These are phyloP conservation scores for Zarea fungicola DNA, from an alignment of 2,329 filamentous ascomycete species.

Conservation along the genomic window DNA sequence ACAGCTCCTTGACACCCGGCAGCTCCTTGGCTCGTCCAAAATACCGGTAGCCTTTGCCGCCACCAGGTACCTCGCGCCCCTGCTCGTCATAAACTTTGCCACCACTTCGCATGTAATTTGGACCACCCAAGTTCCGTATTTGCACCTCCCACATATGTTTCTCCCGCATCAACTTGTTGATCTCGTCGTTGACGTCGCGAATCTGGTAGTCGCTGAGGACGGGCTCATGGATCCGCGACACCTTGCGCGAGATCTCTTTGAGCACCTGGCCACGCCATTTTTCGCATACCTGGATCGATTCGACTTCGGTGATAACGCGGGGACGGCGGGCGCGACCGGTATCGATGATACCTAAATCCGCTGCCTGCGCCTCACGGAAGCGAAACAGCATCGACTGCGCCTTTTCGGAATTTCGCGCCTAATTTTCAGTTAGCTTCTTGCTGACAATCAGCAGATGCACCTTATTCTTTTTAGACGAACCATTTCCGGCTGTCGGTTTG, in stretches of 20 bases:
- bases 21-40: conserved; percentile 87
- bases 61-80: conserved; percentile 64
- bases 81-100: conserved; percentile 69
- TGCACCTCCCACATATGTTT: conserved; percentile 99
- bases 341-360: conserved; percentile 93
- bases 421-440: conserved; percentile 9
- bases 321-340: conserved; percentile 83
- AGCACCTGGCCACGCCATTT: conserved; percentile 98
- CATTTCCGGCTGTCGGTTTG: background rate
- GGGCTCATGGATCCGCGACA: conserved; percentile 89
- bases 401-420: conserved; percentile 97
- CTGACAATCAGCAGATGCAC: background rate
- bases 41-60: conserved; percentile 88
- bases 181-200: conserved; percentile 96
- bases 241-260: conserved; percentile 94
- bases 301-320: conserved; percentile 82
- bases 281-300: conserved; percentile 80
- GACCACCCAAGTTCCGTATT: conserved; percentile 90
- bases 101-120: conserved; percentile 84
- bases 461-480: background rate
- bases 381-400: conserved; percentile 99
- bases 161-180: conserved; percentile 98
- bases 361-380: conserved; percentile 95
- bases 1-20: conserved; percentile 93
- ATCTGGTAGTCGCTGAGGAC: conserved; percentile 95